Percentiles rank a stretch among this genome's conserved stretches.
Conservation (phyloP, 331 rosid species). For the Malus hybrid region DNA sequence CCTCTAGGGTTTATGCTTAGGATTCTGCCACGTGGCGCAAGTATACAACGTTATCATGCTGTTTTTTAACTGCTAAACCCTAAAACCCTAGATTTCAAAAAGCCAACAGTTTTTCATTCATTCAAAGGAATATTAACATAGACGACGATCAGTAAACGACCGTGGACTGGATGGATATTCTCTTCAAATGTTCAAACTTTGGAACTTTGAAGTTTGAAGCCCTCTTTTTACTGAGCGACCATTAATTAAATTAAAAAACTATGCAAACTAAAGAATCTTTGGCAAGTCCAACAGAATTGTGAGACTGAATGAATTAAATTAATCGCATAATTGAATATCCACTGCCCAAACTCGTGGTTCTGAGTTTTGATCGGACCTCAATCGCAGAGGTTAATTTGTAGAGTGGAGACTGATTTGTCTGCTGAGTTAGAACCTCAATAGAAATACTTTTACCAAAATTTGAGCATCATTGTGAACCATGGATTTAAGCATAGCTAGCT, state of each 20-base stretch:
- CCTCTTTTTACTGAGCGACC: background rate
- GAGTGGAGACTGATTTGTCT: background rate
- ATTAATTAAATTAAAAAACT: background rate
- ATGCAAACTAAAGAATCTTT: background rate
- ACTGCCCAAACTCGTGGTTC: background rate
- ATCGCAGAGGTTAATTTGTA: background rate
- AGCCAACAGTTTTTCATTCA: background rate
- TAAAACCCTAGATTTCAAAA: background rate
- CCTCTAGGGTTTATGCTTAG: background rate
- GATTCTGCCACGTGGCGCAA: background rate
- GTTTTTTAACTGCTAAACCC: background rate
- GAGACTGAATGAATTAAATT: background rate
- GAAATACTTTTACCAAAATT: background rate
- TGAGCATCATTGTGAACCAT: background rate
- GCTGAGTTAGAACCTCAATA: background rate
- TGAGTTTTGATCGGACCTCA: background rate
- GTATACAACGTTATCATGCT: background rate
- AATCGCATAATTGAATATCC: background rate
- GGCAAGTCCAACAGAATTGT: background rate
- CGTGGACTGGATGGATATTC: constrained; percentile 1
- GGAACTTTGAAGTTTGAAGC: constrained; percentile 6
- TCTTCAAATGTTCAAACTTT: background rate
- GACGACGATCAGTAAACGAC: background rate
- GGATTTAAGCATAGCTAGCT: background rate
- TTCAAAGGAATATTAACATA: background rate